Conservation (phyloP, 495 filamentous ascomycete genomes). For the Acidiella bohemica region DNA sequence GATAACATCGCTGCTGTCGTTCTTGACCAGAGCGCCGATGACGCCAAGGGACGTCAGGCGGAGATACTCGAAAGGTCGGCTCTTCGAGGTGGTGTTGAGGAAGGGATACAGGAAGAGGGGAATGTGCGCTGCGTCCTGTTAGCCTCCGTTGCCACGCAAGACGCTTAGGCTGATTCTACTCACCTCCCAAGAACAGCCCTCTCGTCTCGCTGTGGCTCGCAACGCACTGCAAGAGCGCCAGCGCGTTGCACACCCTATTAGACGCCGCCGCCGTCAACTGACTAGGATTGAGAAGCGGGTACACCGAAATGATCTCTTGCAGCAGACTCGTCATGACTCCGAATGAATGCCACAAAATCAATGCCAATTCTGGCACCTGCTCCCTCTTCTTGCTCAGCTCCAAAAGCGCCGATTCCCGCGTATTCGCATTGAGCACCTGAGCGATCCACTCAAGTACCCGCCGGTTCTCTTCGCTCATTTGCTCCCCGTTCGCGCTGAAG, state of each 20-base stretch:
- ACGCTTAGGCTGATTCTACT: conserved; percentile 12
- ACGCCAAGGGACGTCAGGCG: conserved; percentile 96
- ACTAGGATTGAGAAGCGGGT: conserved; percentile 88
- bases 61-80: conserved; percentile 93
- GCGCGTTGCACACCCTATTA: conserved; percentile 94
- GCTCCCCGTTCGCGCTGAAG: conserved; percentile 33
- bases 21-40: conserved; percentile 95
- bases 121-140: conserved; percentile 63
- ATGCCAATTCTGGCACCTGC: conserved; percentile 88
- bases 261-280: conserved; percentile 93
- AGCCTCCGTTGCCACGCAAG: background rate
- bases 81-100: conserved; percentile 97
- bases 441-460: conserved; percentile 86
- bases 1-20: conserved; percentile 96
- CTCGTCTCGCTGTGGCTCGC: conserved; percentile 95
- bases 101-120: conserved; percentile 97
- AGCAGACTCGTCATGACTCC: conserved; percentile 96
- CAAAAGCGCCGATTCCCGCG: conserved; percentile 79
- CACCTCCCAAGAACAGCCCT: conserved; percentile 83
- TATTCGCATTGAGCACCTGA: conserved; percentile 75
- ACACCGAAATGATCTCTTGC: conserved; percentile 98
- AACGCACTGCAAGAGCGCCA: conserved; percentile 93
- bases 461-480: conserved; percentile 78
- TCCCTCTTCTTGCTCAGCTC: conserved; percentile 98
- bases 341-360: conserved; percentile 98